A percentile compares a stretch with the other conserved stretches of the same genome.
These are phyloP conservation scores for Phytophthora vignae DNA, from an alignment of 352 stramenopile species.

Conservation along the genomic window DNA sequence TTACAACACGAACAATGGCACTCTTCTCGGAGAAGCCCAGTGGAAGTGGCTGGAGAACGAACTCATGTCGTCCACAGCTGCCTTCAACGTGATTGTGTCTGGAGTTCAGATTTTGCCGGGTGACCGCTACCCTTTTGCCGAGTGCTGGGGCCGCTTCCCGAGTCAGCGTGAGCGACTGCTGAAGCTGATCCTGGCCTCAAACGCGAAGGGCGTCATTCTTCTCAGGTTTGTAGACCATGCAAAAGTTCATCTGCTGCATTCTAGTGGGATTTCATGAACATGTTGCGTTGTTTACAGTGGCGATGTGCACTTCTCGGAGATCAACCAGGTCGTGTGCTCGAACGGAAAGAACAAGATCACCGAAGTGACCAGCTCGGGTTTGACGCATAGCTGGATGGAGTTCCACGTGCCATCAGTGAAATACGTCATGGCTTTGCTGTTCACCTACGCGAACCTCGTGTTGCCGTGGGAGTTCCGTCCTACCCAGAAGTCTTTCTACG, in stretches of 20 bases:
- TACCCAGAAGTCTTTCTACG: slow-evolving; percentile 73
- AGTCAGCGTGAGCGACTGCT: slow-evolving; percentile 83
- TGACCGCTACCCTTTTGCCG: slow-evolving; percentile 83
- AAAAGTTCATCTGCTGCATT: background rate
- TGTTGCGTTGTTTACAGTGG: slow-evolving; percentile 54
- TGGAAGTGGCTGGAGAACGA: slow-evolving; percentile 90
- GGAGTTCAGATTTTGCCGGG: slow-evolving; percentile 90
- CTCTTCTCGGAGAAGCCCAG: slow-evolving; percentile 80
- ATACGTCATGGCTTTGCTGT: slow-evolving; percentile 66
- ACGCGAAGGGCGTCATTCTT: slow-evolving; percentile 88
- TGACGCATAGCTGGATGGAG: slow-evolving; percentile 95
- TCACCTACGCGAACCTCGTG: slow-evolving; percentile 77
- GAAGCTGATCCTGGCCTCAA: slow-evolving; percentile 83
- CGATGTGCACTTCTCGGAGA: slow-evolving; percentile 94
- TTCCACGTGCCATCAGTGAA: slow-evolving; percentile 65
- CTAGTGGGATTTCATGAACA: slow-evolving; percentile 37
- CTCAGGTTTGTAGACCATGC: slow-evolving; percentile 59
- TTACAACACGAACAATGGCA: slow-evolving; percentile 66
- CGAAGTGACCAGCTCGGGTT: slow-evolving; percentile 92
- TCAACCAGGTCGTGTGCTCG: slow-evolving; percentile 93
- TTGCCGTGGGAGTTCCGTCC: slow-evolving; percentile 85
- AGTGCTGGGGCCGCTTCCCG: slow-evolving; percentile 93
- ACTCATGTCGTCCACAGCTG: slow-evolving; percentile 76
- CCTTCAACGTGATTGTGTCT: slow-evolving; percentile 94
- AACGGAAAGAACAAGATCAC: slow-evolving; percentile 68